phyloP scores from a whole-genome alignment of 2,329 filamentous ascomycete species.

The Penicillium concentricum region DNA sequence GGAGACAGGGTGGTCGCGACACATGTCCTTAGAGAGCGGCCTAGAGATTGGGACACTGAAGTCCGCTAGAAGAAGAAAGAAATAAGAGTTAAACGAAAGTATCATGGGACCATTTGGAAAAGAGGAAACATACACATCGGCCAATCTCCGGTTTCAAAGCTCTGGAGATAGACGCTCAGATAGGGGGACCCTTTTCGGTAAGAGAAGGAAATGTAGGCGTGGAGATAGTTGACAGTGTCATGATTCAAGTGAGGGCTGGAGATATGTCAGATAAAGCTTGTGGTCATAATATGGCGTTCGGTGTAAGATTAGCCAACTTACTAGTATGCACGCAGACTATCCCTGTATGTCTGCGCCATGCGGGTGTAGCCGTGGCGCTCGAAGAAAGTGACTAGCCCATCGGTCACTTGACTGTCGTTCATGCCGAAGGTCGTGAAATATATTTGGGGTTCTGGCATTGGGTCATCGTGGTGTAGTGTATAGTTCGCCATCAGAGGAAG shows the following conservation, averaged over 20 bases:
- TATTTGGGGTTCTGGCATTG: slow-evolving; percentile 15
- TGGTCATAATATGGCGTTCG: no score
- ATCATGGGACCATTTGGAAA: no score
- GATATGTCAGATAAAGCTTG: no score
- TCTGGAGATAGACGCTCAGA: slow-evolving; percentile 7
- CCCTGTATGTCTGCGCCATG: slow-evolving; percentile 11
- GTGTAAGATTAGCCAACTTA: no score
- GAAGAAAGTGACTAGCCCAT: slow-evolving; percentile 15
- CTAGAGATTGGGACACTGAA: no score
- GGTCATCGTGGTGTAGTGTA: slow-evolving; percentile 10
- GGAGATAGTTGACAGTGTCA: neutral
- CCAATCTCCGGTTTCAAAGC: slow-evolving; percentile 2
- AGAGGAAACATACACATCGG: no score
- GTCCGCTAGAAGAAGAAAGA: no score
- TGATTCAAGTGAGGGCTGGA: neutral
- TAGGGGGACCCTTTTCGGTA: neutral
- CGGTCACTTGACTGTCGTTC: slow-evolving; percentile 11
- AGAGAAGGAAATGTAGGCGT: slow-evolving; percentile 7
- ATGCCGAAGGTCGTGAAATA: slow-evolving; percentile 18
- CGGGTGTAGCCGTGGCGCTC: slow-evolving; percentile 8
- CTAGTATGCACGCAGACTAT: slow-evolving; percentile 14
- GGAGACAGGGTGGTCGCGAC: no score
- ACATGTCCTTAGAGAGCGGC: no score
- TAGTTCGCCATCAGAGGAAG: slow-evolving; percentile 18
- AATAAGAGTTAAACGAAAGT: no score